phyloP scores from a whole-genome alignment of 2,329 filamentous ascomycete species.

The Fusarium caatingaense region DNA sequence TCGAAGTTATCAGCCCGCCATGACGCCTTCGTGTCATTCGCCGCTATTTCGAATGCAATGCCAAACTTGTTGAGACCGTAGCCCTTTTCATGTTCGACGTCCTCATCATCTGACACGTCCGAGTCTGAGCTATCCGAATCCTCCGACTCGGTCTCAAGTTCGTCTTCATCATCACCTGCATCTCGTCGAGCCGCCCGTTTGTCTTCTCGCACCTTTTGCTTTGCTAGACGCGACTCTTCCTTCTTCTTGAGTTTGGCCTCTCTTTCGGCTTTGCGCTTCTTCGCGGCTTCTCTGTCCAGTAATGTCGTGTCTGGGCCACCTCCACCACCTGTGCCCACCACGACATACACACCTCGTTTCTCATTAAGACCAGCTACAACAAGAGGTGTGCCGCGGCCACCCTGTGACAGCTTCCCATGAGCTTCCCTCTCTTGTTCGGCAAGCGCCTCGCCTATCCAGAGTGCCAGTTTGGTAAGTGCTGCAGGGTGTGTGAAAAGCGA shows the following conservation, averaged over 20 bases:
- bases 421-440: constrained; percentile 85
- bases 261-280: constrained; percentile 70
- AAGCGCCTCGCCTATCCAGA: constrained; percentile 95
- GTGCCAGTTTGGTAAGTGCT: constrained; percentile 89
- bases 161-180: constrained; percentile 60
- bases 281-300: constrained; percentile 73
- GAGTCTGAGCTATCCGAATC: constrained; percentile 56
- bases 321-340: constrained; percentile 92
- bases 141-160: constrained; percentile 59
- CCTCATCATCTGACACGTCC: constrained; percentile 65
- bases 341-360: constrained; percentile 85
- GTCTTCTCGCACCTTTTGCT: constrained; percentile 69
- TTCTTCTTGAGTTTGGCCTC: constrained; percentile 72
- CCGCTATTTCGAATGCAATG: constrained; percentile 85
- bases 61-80: constrained; percentile 91
- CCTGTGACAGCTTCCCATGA: constrained; percentile 74
- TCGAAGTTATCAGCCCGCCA: constrained; percentile 97
- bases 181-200: constrained; percentile 69
- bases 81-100: constrained; percentile 66
- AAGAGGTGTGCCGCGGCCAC: constrained; percentile 81
- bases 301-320: constrained; percentile 79
- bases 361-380: constrained; percentile 93
- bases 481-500: constrained; percentile 92
- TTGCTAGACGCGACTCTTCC: constrained; percentile 68
- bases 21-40: constrained; percentile 80